Percentiles rank a stretch among this genome's conserved stretches.
These are phyloP conservation scores for Guyanaporus albipodus DNA, from an alignment of 768 basidiomycete genomes.

Conservation along the genomic window DNA sequence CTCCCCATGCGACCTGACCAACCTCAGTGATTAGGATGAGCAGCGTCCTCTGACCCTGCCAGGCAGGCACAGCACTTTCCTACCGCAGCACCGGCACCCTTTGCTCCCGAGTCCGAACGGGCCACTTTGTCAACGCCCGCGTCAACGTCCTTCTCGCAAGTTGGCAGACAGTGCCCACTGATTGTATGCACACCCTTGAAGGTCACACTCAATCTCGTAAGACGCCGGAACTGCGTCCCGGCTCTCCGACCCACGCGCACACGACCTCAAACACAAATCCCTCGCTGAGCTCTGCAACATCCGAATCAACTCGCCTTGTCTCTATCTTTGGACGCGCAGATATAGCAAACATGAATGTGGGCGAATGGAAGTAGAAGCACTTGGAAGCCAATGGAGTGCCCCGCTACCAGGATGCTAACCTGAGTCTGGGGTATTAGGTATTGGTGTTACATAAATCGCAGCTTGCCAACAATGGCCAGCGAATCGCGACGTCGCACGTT, in stretches of 20 bases:
- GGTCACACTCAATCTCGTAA: too few relatives aligned
- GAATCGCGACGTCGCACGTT: not conserved
- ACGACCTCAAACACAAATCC: too few relatives aligned
- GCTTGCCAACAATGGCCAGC: not conserved
- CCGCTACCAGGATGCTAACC: not conserved
- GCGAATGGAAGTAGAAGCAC: not conserved
- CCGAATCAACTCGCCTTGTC: not conserved
- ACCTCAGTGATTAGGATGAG: too few relatives aligned
- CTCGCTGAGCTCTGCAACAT: too few relatives aligned
- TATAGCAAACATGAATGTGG: not conserved
- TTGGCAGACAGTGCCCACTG: too few relatives aligned
- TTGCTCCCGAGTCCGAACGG: not conserved
- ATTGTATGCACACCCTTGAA: too few relatives aligned
- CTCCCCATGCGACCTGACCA: too few relatives aligned
- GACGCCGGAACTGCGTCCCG: too few relatives aligned
- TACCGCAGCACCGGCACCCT: not conserved
- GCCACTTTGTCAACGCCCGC: not conserved
- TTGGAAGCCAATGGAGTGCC: not conserved
- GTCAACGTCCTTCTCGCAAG: too few relatives aligned
- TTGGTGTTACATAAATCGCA: too few relatives aligned
- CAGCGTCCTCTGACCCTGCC: not conserved
- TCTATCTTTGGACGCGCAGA: not conserved
- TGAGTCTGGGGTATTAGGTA: not conserved
- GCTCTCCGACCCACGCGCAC: too few relatives aligned
- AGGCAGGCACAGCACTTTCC: not conserved